Evolutionary conservation across 148 eudicot genomes (phyloP), one percentile per base, ranked within the genome.

Genomic region (Fagopyrum tataricum): DNA sequence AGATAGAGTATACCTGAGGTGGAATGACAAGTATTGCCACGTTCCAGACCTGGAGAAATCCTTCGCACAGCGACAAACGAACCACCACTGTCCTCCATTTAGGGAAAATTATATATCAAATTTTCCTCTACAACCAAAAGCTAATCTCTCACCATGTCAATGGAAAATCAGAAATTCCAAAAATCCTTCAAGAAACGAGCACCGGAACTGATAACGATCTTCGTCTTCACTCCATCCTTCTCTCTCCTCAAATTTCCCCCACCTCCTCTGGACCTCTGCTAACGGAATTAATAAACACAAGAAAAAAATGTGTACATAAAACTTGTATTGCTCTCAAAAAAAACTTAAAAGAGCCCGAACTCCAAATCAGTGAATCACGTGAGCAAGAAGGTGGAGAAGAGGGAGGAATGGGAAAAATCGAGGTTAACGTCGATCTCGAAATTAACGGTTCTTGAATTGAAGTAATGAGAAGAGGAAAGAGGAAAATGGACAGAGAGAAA

Each of bases 61-160:
- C 97, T 83, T 74, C 97, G 81, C 13, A 95, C 98, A 12, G 98
- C 98, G 15, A 95, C 98, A 41, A 95, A 95, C 26, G 98, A 95
- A 75, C 90, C 93, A 74, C 96, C 93, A 68, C 96, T 87, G 73
- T 90, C 98, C 42, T 87, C 96, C 98, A 91, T 95, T 76, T 70
- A 31, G 1, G 44, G 43, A 64, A 64, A 43, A 64, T 64, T 15
- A 15, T 13, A 37, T 26, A 37, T 64, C 69, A 31, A 14, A 64
- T 37, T 31, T 43, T 64, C 37, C 37, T 7, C 43, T n/a, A 64
- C 69, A 37, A 6, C 20, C 31, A 15, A 64, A 39, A 20, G 43
- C 69, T 64, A 64, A 64, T 64, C 69, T 8, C 18, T 31, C 14
- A 8, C 44, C 69, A 64, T 64, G n/a, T 9, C 67, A 15, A 61